Conservation (phyloP, 306 rosid species). For the Castanea crenata region DNA sequence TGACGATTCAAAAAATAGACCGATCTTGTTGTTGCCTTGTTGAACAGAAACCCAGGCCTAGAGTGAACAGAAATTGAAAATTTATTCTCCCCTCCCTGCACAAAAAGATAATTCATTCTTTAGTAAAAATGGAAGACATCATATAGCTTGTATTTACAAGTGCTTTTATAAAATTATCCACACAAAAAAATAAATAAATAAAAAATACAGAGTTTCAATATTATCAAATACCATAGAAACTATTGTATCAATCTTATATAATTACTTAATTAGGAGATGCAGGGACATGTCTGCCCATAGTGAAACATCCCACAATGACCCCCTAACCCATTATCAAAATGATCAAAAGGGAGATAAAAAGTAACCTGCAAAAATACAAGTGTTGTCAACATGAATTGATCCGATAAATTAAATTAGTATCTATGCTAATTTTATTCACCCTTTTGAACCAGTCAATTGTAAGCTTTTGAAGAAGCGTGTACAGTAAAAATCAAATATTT, state of each 20-base stretch:
- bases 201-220: no score
- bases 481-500: background rate
- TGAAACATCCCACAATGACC: no score
- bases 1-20: slow-evolving; percentile 79
- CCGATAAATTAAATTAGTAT: background rate
- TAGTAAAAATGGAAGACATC: background rate
- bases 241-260: no score
- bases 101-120: slow-evolving; percentile 18
- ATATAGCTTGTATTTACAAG: background rate
- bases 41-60: slow-evolving; percentile 90
- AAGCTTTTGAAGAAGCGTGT: background rate
- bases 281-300: no score
- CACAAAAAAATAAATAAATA: background rate
- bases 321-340: no score
- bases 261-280: no score
- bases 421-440: background rate
- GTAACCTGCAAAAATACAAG: no score
- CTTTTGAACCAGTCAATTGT: background rate
- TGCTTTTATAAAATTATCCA: background rate
- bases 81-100: slow-evolving; percentile 71
- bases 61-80: slow-evolving; percentile 89
- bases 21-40: slow-evolving; percentile 80
- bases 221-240: no score
- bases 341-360: no score
- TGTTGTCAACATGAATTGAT: no score